These are phyloP conservation scores for Malassezia brasiliensis DNA, from an alignment of 1,284 basidiomycete genomes.

Conservation along the genomic window DNA sequence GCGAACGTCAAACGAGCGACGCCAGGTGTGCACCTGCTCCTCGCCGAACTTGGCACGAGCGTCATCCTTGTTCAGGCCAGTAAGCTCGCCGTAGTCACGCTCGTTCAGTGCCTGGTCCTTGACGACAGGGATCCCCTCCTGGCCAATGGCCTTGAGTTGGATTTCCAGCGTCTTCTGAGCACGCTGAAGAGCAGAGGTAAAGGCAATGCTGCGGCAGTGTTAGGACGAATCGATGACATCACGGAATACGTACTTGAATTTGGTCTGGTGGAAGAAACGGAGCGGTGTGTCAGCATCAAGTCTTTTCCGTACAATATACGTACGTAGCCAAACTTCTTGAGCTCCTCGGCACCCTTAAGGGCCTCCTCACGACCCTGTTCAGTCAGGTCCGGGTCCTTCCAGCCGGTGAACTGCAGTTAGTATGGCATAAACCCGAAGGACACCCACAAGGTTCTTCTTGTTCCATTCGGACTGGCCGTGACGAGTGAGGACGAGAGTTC, in stretches of 20 bases:
- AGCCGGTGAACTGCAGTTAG: constrained; percentile 39
- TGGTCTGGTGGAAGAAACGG: constrained; percentile 14
- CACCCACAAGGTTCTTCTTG: constrained; percentile 43
- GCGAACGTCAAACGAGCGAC: constrained; percentile 48
- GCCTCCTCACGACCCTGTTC: constrained; percentile 44
- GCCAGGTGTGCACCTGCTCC: constrained; percentile 51
- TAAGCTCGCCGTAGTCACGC: constrained; percentile 50
- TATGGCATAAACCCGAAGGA: neutral
- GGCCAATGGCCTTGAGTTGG: constrained; percentile 49
- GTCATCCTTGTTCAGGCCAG: constrained; percentile 51
- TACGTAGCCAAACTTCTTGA: constrained; percentile 45
- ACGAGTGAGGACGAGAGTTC: constrained; percentile 47
- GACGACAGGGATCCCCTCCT: constrained; percentile 45
- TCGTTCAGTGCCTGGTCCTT: constrained; percentile 51
- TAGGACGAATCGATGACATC: constrained; percentile 1
- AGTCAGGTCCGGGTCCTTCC: constrained; percentile 48
- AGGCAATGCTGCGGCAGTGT: constrained; percentile 46
- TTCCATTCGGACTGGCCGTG: constrained; percentile 49
- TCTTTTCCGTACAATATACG: neutral
- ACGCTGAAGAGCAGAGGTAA: constrained; percentile 50
- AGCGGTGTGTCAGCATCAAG: neutral
- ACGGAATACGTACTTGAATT: constrained; percentile 21
- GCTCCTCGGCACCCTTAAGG: constrained; percentile 41
- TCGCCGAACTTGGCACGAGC: constrained; percentile 51
- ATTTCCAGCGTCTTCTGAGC: constrained; percentile 51